Conservation (phyloP, 1,139 yeast genomes). For the Protomyces inundatus region DNA sequence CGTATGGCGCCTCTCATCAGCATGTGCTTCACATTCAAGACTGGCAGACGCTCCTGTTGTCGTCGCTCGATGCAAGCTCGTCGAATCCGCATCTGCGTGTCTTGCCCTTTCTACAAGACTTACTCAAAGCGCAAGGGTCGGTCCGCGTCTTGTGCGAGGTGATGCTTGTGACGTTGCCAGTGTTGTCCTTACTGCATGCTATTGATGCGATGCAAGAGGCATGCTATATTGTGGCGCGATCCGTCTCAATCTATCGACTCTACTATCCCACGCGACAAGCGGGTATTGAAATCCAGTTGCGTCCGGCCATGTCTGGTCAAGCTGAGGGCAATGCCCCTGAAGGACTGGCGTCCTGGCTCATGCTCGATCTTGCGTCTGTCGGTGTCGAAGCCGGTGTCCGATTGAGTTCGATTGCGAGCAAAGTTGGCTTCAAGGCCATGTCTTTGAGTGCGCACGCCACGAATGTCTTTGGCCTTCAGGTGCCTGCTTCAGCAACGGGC, state of each 20-base stretch:
- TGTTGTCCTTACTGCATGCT: conserved; percentile 1
- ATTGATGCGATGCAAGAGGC: neutral
- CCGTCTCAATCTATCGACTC: neutral
- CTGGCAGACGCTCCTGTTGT: neutral
- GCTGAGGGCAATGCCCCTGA: neutral
- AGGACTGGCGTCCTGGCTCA: neutral
- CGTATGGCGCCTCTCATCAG: neutral
- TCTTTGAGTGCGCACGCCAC: neutral
- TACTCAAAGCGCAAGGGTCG: neutral
- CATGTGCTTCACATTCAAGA: conserved; percentile 4
- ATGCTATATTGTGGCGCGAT: conserved; percentile 11
- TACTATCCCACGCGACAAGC: conserved; percentile 8
- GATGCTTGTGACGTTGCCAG: conserved; percentile 1
- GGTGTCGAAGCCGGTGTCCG: neutral
- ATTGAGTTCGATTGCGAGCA: neutral
- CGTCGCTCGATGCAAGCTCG: neutral
- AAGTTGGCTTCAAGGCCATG: neutral
- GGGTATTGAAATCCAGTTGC: neutral
- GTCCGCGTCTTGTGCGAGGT: neutral
- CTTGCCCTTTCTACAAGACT: neutral
- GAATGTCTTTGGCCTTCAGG: neutral
- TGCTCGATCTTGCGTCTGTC: neutral
- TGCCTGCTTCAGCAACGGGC: neutral
- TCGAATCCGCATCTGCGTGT: conserved; percentile 13
- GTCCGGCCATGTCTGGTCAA: neutral